Evolutionary conservation across 148 eudicot genomes (phyloP).

Genomic region (Simmondsia chinensis): DNA sequence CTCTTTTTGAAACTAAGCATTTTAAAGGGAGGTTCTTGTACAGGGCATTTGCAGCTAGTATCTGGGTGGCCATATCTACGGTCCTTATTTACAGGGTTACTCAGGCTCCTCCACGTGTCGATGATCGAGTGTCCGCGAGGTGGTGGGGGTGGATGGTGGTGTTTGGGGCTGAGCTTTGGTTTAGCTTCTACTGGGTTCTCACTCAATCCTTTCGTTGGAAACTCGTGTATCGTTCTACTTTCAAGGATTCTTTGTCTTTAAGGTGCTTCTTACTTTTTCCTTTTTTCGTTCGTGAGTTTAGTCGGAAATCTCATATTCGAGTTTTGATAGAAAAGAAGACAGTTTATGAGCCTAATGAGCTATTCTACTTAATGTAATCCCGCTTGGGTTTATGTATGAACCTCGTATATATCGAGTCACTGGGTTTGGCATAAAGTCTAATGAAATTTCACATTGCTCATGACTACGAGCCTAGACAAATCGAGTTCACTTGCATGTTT

Average conservation of each 20-base stretch:
- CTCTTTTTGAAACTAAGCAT: conserved; percentile 34
- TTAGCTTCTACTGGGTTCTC: conserved; percentile 60
- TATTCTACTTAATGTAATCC: background rate
- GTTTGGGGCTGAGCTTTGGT: conserved; percentile 61
- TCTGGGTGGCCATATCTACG: conserved; percentile 28
- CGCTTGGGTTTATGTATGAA: too few relatives aligned
- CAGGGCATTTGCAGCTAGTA: conserved; percentile 31
- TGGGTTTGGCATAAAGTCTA: too few relatives aligned
- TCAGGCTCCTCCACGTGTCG: conserved; percentile 5
- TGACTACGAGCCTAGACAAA: too few relatives aligned
- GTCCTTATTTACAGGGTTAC: conserved; percentile 49
- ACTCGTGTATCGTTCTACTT: conserved; percentile 30
- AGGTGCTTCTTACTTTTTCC: too few relatives aligned
- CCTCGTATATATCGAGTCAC: too few relatives aligned
- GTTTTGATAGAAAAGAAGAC: too few relatives aligned
- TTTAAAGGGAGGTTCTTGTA: conserved; percentile 26
- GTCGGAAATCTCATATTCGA: too few relatives aligned
- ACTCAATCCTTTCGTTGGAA: conserved; percentile 60
- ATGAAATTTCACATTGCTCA: too few relatives aligned
- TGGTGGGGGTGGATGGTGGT: conserved; percentile 38
- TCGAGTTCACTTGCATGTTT: too few relatives aligned
- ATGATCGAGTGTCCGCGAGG: conserved; percentile 17
- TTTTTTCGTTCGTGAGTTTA: too few relatives aligned
- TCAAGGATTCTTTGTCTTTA: conserved; percentile 43
- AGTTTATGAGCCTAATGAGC: too few relatives aligned